Conservation (phyloP, 2,329 filamentous ascomycete genomes). For the Scortechinia acanthostroma region DNA sequence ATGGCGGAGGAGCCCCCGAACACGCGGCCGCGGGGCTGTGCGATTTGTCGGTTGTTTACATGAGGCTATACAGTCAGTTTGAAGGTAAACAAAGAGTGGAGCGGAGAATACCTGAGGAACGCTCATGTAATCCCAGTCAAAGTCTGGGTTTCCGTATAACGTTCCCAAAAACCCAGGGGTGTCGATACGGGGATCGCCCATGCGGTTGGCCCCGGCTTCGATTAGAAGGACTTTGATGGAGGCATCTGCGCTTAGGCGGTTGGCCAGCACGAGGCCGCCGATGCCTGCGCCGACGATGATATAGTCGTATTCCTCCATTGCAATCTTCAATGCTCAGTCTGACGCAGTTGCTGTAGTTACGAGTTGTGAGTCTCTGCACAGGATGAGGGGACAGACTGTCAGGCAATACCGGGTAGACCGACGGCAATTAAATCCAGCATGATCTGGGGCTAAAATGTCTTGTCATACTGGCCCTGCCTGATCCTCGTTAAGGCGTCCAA, state of each 20-base stretch:
- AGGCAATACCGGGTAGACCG: no score
- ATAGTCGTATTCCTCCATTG: neutral
- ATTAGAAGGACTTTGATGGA: neutral
- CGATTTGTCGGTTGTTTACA: conserved; percentile 11
- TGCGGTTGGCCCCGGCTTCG: conserved; percentile 6
- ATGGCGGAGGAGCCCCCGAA: conserved; percentile 27
- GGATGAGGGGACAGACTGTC: no score
- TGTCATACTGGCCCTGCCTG: no score
- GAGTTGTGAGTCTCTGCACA: no score
- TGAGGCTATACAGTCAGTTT: conserved; percentile 1
- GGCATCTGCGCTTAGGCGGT: neutral
- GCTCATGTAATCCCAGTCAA: conserved; percentile 15
- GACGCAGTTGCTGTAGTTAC: no score
- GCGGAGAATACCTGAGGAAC: conserved; percentile 11
- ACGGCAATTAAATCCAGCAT: no score
- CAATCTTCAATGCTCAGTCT: no score
- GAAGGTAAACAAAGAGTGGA: neutral
- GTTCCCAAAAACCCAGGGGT: conserved; percentile 10
- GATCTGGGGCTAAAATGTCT: no score
- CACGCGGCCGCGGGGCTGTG: conserved; percentile 21
- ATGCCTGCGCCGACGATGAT: neutral
- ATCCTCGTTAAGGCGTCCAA: no score
- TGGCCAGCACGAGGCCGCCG: neutral
- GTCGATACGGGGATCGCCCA: conserved; percentile 11
- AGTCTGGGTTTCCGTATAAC: conserved; percentile 10